Conservation (phyloP, 768 basidiomycete genomes). For the Boletus sp. region DNA sequence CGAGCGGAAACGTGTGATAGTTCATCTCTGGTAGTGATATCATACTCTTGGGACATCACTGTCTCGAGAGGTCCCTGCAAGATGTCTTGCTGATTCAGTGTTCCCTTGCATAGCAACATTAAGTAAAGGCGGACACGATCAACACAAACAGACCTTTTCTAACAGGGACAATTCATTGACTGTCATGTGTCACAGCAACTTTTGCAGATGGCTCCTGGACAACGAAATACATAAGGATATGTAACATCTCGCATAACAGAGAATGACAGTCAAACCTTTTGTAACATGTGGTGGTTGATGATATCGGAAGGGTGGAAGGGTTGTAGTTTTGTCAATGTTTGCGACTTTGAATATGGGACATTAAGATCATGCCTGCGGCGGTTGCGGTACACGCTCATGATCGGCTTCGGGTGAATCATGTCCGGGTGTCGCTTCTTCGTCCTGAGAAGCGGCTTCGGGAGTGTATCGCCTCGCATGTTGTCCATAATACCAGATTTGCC, state of each 20-base stretch:
- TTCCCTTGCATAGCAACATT: not conserved
- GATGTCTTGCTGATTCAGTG: not conserved
- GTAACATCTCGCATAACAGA: not conserved
- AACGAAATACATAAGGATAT: not conserved
- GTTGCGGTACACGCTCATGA: not conserved
- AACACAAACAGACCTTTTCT: not conserved
- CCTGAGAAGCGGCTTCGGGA: not conserved
- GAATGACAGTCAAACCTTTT: not conserved
- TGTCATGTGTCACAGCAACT: not conserved
- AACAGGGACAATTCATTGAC: not conserved
- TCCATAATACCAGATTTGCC: not conserved
- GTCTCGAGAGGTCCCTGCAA: not conserved
- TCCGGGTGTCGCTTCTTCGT: not conserved
- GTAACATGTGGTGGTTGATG: not conserved
- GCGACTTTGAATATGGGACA: not conserved
- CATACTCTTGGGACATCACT: not conserved
- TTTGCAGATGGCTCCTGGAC: not conserved
- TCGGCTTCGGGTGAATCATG: not conserved
- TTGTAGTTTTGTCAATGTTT: not conserved
- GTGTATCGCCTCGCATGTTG: not conserved
- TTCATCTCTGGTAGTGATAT: not conserved
- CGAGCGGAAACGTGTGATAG: not conserved
- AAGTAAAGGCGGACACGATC: not conserved
- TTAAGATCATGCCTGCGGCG: not conserved
- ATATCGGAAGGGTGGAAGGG: not conserved